Conservation (phyloP, 2,329 filamentous ascomycete species). For the Fusarium ambrosium region DNA sequence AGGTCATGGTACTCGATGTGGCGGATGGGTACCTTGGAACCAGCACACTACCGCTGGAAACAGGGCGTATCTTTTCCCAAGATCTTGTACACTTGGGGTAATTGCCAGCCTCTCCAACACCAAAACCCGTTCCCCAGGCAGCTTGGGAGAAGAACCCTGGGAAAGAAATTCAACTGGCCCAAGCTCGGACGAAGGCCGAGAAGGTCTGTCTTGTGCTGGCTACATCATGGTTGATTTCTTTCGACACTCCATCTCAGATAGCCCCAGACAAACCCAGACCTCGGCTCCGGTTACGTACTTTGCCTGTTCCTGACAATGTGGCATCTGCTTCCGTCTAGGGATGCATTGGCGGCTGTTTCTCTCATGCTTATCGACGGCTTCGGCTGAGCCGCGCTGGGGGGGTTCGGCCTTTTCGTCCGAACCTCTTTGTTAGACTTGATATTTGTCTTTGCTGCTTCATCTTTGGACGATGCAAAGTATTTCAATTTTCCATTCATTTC, state of each 20-base stretch:
- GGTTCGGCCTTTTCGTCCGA: slow-evolving; percentile 20
- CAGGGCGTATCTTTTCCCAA: background rate
- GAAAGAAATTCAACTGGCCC: background rate
- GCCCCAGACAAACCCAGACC: slow-evolving; percentile 8
- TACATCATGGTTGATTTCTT: background rate
- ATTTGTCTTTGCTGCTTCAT: background rate
- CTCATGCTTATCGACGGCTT: background rate
- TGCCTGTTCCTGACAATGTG: slow-evolving; percentile 1
- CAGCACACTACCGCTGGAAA: too few relatives aligned
- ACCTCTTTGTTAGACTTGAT: background rate
- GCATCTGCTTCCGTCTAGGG: background rate
- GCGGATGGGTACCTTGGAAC: background rate
- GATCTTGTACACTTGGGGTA: background rate
- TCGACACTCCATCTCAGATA: background rate
- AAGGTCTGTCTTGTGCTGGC: background rate
- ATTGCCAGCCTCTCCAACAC: background rate
- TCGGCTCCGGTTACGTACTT: slow-evolving; percentile 21
- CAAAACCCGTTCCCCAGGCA: background rate
- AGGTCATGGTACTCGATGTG: background rate
- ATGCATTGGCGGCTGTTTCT: background rate
- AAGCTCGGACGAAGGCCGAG: slow-evolving; percentile 37
- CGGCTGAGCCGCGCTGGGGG: background rate
- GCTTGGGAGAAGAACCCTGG: background rate
- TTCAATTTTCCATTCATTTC: background rate
- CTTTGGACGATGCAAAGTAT: background rate